Base-by-base conservation (phyloP, 441 rosid genomes). In the Populus hybrid region DNA sequence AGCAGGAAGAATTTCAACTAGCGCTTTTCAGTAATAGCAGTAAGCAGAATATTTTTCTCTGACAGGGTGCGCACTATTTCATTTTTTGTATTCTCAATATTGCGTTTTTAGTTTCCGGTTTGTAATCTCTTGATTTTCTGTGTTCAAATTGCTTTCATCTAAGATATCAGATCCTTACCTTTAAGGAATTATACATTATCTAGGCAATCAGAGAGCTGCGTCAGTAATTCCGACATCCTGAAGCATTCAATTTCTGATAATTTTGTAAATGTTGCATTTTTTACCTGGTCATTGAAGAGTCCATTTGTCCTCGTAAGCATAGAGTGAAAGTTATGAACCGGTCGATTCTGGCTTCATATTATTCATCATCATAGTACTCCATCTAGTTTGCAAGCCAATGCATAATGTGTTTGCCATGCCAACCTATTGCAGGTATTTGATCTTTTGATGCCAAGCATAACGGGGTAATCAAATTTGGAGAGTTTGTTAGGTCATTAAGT, bases 1-100 rank as follows among this genome's bases (percentile, higher is more conserved):
- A 73, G 50, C 90, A 94, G 98, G 97, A 89, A 81, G 89, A 88
- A 31, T 90, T 94, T 80, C 90, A 72, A 71, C 83, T 83, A 67
- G 93, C 94, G 14, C 87, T 93, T 73, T 83, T 85, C 68, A 78
- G 83, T 1, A 88, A 87, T 82, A 85, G 87, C 80, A 83, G 71
- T 64, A 87, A 81, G 86, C 87, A 67, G 29, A 93, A 88, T 87
- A 86, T 92, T 69, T 69, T 88, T 89, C 64, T 84, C 90, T 4
- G 94, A 93, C 74, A 89, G 91, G 87, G 95, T 92, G 64, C 23
- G 78, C 14, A 21, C 26, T 73, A 67, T 9, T 76, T 21, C 24
- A 33, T 68, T 66, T 69, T 23, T 14, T 45, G 64, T 11, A 40
- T 74, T 12, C 14, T 75, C n/a, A 8, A 16, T 68, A 68, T 64